Evolutionary conservation across 345 rosid species (phyloP), one percentile per base, ranked within the genome.

Genomic region (Hirschfeldia incana): DNA sequence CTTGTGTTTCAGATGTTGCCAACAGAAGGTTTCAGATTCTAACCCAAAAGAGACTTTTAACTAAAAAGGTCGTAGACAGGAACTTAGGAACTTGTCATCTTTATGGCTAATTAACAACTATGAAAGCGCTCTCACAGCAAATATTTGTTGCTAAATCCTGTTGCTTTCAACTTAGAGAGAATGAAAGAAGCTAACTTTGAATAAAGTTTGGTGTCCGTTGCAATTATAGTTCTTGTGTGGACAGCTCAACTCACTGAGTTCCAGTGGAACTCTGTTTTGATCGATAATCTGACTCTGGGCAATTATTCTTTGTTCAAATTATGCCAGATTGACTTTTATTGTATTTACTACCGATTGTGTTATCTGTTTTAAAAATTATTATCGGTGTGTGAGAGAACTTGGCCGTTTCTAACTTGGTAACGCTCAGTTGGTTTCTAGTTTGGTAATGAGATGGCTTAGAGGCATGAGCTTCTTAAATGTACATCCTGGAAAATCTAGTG

Each of bases 231-330:
- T 51, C 17, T 32, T 32, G 53, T 33, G 21, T 21, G 21, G 77
- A 74, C 64, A 53, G 16, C 64, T 65, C 15, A 65, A 65, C 64
- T 9, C 26, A 49, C 34, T 74, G 71, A 51, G 3, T 65, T 53
- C 9, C 28, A 74, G 60, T 74, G 28, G 55, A 21, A 34, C 53
- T 51, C 53, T 51, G 62, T 32, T 33, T 26, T 74, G 28, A 51
- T 65, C 62, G 27, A 6, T n/a, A 53, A 26, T 65, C 16, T 27
- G 30, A 27, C 12, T 33, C 4, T 8, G 8, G 57, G 1, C 3
- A 34, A 53, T 7, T 15, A 72, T 60, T 61, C 46, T 30, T 73
- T 63, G 2, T 60, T 29, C 59, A 11, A 62, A 12, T 1, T 73
- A 1, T 32, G 7, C 51, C n/a, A 12, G 30, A 16, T 44, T 44